phyloP scores from a whole-genome alignment of 805 yeast species.

The Pichia exigua region DNA sequence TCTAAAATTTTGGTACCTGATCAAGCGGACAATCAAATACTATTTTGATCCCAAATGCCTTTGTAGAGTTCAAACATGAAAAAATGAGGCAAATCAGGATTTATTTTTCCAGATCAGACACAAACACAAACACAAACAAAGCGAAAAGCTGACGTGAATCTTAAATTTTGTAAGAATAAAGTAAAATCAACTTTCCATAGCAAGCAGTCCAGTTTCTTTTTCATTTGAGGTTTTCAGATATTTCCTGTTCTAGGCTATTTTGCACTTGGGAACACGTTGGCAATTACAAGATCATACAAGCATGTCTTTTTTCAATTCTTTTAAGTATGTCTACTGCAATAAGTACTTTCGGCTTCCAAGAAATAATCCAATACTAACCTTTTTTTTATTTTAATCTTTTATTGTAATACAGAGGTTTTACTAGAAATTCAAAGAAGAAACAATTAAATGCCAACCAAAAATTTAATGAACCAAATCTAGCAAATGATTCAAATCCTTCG shows the following conservation, averaged over 20 bases:
- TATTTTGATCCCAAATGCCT: not conserved
- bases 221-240: not conserved
- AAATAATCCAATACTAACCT: not conserved
- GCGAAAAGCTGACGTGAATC: too few relatives aligned
- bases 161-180: too few relatives aligned
- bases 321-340: slow-evolving; percentile 23
- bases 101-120: not conserved
- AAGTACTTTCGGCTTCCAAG: not conserved
- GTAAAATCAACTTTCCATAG: not conserved
- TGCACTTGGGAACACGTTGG: not conserved
- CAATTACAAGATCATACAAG: not conserved
- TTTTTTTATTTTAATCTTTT: not conserved
- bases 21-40: not conserved
- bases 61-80: not conserved
- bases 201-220: not conserved
- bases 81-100: not conserved
- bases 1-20: not conserved
- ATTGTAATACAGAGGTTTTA: slow-evolving; percentile 39
- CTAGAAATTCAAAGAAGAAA: slow-evolving; percentile 37
- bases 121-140: not conserved
- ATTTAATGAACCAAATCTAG: slow-evolving; percentile 12
- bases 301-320: slow-evolving; percentile 35
- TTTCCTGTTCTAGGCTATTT: not conserved
- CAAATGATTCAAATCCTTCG: slow-evolving; percentile 15
- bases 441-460: slow-evolving; percentile 17